Percentiles rank a stretch among this genome's conserved stretches.
Conservation (phyloP, 108 stramenopile genomes). For the Pseudonitzschia multistriata region DNA sequence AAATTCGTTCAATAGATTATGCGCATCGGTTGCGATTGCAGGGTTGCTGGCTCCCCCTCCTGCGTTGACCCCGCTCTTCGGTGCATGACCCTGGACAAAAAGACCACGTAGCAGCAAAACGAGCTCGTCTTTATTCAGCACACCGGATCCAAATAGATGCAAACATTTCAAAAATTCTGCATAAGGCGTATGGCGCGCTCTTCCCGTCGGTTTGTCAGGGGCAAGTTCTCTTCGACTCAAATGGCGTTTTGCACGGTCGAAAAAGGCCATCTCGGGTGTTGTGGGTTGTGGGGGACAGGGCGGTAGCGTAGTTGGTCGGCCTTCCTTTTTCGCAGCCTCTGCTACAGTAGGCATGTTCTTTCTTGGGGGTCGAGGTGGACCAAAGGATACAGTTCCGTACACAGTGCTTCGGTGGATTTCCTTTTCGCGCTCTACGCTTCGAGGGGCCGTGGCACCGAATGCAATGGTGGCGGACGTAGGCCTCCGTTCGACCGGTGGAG, state of each 20-base stretch:
- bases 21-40: constrained; percentile 49
- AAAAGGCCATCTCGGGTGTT: constrained; percentile 70
- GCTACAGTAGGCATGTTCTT: constrained; percentile 54
- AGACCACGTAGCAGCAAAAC: constrained; percentile 80
- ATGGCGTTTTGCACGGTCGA: constrained; percentile 69
- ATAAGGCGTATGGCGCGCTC: constrained; percentile 73
- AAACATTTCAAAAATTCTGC: constrained; percentile 91
- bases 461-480: constrained; percentile 51
- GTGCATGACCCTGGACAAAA: constrained; percentile 83
- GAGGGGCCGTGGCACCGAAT: constrained; percentile 78
- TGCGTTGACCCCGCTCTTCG: constrained; percentile 70
- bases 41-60: constrained; percentile 52
- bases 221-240: constrained; percentile 69
- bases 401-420: constrained; percentile 63
- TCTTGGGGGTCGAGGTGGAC: constrained; percentile 72
- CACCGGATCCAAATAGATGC: constrained; percentile 82
- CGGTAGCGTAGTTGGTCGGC: constrained; percentile 70
- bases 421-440: constrained; percentile 67
- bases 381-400: constrained; percentile 76
- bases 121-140: constrained; percentile 88
- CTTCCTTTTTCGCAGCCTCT: constrained; percentile 60
- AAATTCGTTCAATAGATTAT: constrained; percentile 58
- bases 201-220: constrained; percentile 70
- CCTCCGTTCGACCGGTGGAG: constrained; percentile 18
- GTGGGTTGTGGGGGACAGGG: constrained; percentile 53